These are phyloP conservation scores for Dillenia suffruticosa DNA, from an alignment of 164 flowering plant genomes.

Conservation along the genomic window DNA sequence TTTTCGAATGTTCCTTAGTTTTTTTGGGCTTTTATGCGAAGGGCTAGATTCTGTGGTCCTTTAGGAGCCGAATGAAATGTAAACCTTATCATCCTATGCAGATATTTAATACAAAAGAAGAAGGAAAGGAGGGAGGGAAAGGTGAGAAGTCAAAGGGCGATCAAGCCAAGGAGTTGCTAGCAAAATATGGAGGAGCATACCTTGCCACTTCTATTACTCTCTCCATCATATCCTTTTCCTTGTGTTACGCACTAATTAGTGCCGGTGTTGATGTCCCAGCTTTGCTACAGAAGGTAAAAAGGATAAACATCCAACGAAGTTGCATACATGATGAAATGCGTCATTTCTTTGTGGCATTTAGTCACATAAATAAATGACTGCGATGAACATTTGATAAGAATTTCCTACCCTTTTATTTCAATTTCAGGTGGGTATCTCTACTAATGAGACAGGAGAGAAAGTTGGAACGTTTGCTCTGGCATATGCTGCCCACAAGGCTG, in stretches of 20 bases:
- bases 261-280: slow-evolving; percentile 86
- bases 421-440: slow-evolving; percentile 76
- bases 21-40: not conserved
- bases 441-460: slow-evolving; percentile 71
- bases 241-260: slow-evolving; percentile 71
- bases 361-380: too few species aligned
- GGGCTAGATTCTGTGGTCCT: too few species aligned
- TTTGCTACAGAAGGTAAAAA: slow-evolving; percentile 69
- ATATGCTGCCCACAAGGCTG: slow-evolving; percentile 98
- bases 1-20: too few species aligned
- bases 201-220: slow-evolving; percentile 91
- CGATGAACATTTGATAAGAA: too few species aligned
- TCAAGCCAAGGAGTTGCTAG: slow-evolving; percentile 80
- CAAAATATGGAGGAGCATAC: slow-evolving; percentile 97
- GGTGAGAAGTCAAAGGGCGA: slow-evolving; percentile 68
- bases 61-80: too few species aligned
- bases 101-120: slow-evolving; percentile 90
- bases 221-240: slow-evolving; percentile 80
- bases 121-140: slow-evolving; percentile 27
- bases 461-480: slow-evolving; percentile 97
- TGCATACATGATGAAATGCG: too few species aligned
- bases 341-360: too few species aligned
- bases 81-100: slow-evolving; percentile 14
- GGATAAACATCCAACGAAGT: too few species aligned
- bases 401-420: not conserved